These are phyloP conservation scores for Grosmannia serpens DNA, from an alignment of 2,329 filamentous ascomycete species.

Conservation along the genomic window DNA sequence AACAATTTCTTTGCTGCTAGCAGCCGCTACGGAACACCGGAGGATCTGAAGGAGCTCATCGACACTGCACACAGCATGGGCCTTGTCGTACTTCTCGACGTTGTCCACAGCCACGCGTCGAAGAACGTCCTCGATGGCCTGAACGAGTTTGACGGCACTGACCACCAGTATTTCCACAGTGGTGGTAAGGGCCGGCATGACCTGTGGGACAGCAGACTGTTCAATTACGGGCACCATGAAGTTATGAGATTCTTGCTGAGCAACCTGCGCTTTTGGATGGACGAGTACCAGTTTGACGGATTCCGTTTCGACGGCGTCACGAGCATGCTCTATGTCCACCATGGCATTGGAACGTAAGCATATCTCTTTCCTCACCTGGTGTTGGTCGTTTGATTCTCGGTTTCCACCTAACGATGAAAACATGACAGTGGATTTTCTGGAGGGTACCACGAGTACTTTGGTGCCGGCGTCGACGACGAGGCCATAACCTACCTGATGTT, in stretches of 20 bases:
- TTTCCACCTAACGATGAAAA: not conserved
- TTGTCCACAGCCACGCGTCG: slow-evolving; percentile 95
- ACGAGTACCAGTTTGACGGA: slow-evolving; percentile 91
- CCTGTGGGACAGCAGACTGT: slow-evolving; percentile 89
- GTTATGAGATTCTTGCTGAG: slow-evolving; percentile 92
- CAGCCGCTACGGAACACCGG: slow-evolving; percentile 85
- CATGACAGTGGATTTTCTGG: slow-evolving; percentile 74
- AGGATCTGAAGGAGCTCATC: slow-evolving; percentile 92
- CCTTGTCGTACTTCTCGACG: slow-evolving; percentile 81
- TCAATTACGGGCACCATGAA: slow-evolving; percentile 94
- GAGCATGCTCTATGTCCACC: slow-evolving; percentile 93
- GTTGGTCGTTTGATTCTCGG: not conserved
- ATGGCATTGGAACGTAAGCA: slow-evolving; percentile 88
- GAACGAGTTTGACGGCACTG: slow-evolving; percentile 91
- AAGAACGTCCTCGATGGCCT: slow-evolving; percentile 94
- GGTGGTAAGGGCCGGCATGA: slow-evolving; percentile 79
- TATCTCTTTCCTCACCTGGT: not conserved
- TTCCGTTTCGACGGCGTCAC: slow-evolving; percentile 98
- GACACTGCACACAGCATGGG: slow-evolving; percentile 90
- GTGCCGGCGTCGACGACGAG: slow-evolving; percentile 77
- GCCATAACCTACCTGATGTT: slow-evolving; percentile 92
- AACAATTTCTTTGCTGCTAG: slow-evolving; percentile 98
- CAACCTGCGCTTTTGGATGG: slow-evolving; percentile 98
- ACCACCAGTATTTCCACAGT: slow-evolving; percentile 91
- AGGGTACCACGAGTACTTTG: slow-evolving; percentile 97